These are phyloP conservation scores for Cryptococcus jaspeensis DNA, from an alignment of 1,284 basidiomycete genomes.

Conservation along the genomic window DNA sequence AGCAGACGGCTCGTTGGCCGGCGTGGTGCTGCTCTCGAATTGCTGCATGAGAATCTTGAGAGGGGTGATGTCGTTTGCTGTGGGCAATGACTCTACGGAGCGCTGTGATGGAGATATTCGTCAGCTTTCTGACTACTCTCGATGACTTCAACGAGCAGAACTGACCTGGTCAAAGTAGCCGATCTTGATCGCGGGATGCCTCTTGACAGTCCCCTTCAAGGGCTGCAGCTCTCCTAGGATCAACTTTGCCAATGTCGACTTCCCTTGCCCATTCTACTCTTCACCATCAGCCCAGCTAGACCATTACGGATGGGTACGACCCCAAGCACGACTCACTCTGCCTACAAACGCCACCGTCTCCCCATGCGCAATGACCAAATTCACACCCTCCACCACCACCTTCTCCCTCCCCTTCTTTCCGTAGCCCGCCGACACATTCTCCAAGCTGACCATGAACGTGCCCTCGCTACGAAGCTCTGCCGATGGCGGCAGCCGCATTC, in stretches of 20 bases:
- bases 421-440: conserved; percentile 57
- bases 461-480: conserved; percentile 55
- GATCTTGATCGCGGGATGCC: conserved; percentile 61
- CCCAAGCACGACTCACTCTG: no score
- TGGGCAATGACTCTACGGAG: conserved; percentile 57
- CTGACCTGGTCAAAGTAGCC: conserved; percentile 53
- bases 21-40: conserved; percentile 38
- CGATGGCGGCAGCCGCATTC: conserved; percentile 59
- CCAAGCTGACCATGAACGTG: conserved; percentile 59
- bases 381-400: conserved; percentile 57
- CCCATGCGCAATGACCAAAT: conserved; percentile 60
- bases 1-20: conserved; percentile 54
- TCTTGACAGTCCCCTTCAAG: conserved; percentile 58
- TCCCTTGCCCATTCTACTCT: conserved; percentile 56
- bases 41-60: conserved; percentile 51
- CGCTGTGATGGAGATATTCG: conserved; percentile 46
- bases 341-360: conserved; percentile 63
- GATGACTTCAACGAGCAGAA: no score
- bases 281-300: neutral
- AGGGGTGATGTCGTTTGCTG: conserved; percentile 37
- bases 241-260: conserved; percentile 63
- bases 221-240: conserved; percentile 59
- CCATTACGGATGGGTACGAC: neutral
- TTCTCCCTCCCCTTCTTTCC: neutral
- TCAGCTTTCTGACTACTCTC: no score